Evolutionary conservation across 1,284 basidiomycete genomes (phyloP).

Genomic region (Amylostereum areolatum): DNA sequence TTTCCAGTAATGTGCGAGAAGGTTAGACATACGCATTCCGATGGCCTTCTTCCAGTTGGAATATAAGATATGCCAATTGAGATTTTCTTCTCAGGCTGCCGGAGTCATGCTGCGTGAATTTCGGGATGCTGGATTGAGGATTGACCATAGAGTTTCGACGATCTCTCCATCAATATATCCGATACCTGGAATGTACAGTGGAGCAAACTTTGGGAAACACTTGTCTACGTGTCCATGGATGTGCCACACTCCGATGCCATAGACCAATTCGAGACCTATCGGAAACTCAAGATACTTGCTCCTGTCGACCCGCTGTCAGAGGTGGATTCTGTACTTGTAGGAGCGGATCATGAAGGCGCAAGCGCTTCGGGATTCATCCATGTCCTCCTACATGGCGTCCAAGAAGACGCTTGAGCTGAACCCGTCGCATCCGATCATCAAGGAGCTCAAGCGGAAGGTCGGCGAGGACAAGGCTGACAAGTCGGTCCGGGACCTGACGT

Average conservation of each 20-base stretch:
- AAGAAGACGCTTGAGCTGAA: constrained; percentile 99
- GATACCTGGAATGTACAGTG: not conserved
- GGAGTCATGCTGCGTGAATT: too few species aligned
- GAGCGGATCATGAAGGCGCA: constrained; percentile 99
- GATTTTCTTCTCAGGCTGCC: too few species aligned
- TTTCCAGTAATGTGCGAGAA: too few species aligned
- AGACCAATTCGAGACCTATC: not conserved
- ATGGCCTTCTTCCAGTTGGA: too few species aligned
- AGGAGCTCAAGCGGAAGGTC: constrained; percentile 94
- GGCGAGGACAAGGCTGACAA: constrained; percentile 98
- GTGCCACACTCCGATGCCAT: not conserved
- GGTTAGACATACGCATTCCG: too few species aligned
- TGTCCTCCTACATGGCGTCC: constrained; percentile 99
- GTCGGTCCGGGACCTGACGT: constrained; percentile 95
- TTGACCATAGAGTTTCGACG: too few species aligned
- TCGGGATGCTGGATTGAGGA: too few species aligned
- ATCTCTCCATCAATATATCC: too few species aligned
- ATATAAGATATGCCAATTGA: too few species aligned
- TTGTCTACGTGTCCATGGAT: not conserved
- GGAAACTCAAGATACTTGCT: not conserved
- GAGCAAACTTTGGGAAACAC: not conserved
- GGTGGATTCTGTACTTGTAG: constrained; percentile 25
- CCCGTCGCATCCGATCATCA: constrained; percentile 90
- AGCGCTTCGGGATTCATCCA: constrained; percentile 95
- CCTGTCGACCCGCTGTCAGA: not conserved